These are phyloP conservation scores for Talaromyces rugulosus DNA, from an alignment of 2,329 filamentous ascomycete genomes.

Conservation along the genomic window DNA sequence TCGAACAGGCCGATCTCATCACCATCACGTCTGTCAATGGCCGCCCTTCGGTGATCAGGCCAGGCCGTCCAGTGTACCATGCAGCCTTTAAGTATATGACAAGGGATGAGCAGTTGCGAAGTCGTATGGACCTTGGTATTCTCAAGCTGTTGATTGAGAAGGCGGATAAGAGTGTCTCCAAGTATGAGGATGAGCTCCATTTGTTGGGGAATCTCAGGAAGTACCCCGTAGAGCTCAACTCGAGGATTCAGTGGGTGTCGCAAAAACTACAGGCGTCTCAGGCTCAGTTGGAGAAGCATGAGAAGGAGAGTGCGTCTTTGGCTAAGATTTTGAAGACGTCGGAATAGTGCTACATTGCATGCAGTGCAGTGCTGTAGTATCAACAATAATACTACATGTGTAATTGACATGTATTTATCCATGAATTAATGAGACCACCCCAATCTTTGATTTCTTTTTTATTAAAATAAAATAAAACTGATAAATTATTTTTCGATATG, in stretches of 20 bases:
- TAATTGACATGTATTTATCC: not conserved
- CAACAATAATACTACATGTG: not conserved
- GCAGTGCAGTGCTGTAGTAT: too few relatives aligned
- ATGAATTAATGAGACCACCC: not conserved
- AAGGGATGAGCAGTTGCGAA: constrained; percentile 66
- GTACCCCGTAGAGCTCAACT: constrained; percentile 63
- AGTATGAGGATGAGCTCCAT: constrained; percentile 72
- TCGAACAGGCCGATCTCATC: constrained; percentile 84
- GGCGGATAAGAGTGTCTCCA: constrained; percentile 70
- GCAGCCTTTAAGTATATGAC: constrained; percentile 73
- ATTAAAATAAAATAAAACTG: not conserved
- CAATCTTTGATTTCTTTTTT: not conserved
- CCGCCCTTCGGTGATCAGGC: constrained; percentile 70
- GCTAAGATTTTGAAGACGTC: constrained; percentile 61
- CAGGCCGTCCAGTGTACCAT: constrained; percentile 81
- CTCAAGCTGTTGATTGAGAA: constrained; percentile 65
- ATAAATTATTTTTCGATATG: not conserved
- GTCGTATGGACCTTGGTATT: constrained; percentile 68
- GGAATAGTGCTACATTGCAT: not conserved
- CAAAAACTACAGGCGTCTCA: constrained; percentile 71
- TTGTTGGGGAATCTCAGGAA: constrained; percentile 67
- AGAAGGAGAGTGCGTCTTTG: constrained; percentile 65
- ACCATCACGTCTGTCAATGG: constrained; percentile 68
- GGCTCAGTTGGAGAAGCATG: constrained; percentile 67
- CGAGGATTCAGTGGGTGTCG: constrained; percentile 68